phyloP scores from a whole-genome alignment of 768 basidiomycete genomes.

The Chalciporus chontae region DNA sequence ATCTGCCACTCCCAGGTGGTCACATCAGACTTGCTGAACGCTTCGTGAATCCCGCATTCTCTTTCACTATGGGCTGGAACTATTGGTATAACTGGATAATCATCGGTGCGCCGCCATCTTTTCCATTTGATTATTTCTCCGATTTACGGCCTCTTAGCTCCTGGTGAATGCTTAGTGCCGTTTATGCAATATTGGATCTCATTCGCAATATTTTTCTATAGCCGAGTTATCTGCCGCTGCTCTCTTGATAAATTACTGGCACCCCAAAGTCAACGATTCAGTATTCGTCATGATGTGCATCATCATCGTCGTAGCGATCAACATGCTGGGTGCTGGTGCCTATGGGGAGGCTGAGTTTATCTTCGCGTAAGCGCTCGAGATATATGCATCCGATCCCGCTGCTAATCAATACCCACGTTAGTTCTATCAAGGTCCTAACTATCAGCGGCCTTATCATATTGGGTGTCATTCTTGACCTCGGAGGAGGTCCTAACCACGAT shows the following conservation, averaged over 20 bases:
- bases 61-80: slow-evolving; percentile 54
- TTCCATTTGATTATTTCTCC: neutral
- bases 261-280: slow-evolving; percentile 52
- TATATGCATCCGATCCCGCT: neutral
- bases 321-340: slow-evolving; percentile 69
- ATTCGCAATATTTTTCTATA: slow-evolving; percentile 6
- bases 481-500: slow-evolving; percentile 83
- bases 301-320: slow-evolving; percentile 72
- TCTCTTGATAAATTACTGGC: slow-evolving; percentile 76
- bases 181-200: neutral
- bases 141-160: slow-evolving; percentile 15
- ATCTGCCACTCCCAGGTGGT: slow-evolving; percentile 73
- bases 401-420: slow-evolving; percentile 3
- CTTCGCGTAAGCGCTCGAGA: slow-evolving; percentile 54
- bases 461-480: slow-evolving; percentile 78
- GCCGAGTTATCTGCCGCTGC: slow-evolving; percentile 46
- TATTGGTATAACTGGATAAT: slow-evolving; percentile 43
- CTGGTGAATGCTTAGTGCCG: slow-evolving; percentile 15
- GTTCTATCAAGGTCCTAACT: slow-evolving; percentile 87
- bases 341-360: slow-evolving; percentile 87
- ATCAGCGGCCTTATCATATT: slow-evolving; percentile 69
- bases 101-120: slow-evolving; percentile 11
- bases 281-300: slow-evolving; percentile 80
- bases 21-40: slow-evolving; percentile 81
- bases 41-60: slow-evolving; percentile 74